Evolutionary conservation across 176 grass and related monocot genomes (phyloP).

Genomic region (Oryza brachyantha): DNA sequence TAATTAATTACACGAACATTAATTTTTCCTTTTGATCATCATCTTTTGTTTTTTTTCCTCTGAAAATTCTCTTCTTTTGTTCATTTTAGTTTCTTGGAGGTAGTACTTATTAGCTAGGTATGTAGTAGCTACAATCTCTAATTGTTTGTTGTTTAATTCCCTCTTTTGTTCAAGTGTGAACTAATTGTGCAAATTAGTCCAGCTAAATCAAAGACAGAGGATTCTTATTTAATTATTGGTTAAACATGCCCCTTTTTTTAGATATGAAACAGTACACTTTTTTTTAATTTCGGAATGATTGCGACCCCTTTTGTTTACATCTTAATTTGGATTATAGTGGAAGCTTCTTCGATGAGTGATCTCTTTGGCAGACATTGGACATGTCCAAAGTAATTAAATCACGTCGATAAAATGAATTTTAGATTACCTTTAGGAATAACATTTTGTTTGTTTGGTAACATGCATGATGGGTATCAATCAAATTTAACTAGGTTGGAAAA

Average conservation of each 20-base stretch:
- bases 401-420: conserved; percentile 1
- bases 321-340: neutral
- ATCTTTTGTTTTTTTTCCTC: neutral
- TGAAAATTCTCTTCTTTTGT: conserved; percentile 26
- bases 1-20: conserved; percentile 6
- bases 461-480: conserved; percentile 5
- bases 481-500: neutral
- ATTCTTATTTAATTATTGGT: conserved; percentile 6
- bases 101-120: conserved; percentile 16
- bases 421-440: neutral
- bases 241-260: neutral
- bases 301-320: neutral
- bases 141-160: neutral
- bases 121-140: conserved; percentile 21
- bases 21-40: neutral
- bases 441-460: conserved; percentile 9
- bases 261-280: neutral
- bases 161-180: conserved; percentile 29
- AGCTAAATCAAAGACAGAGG: conserved; percentile 26
- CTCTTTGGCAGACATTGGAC: conserved; percentile 7
- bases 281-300: neutral
- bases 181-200: conserved; percentile 38
- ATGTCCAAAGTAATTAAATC: conserved; percentile 9
- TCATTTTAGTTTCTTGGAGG: conserved; percentile 29
- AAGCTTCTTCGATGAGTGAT: neutral